phyloP scores from a whole-genome alignment of 2,329 filamentous ascomycete species.

The Neonectria magnoliae region DNA sequence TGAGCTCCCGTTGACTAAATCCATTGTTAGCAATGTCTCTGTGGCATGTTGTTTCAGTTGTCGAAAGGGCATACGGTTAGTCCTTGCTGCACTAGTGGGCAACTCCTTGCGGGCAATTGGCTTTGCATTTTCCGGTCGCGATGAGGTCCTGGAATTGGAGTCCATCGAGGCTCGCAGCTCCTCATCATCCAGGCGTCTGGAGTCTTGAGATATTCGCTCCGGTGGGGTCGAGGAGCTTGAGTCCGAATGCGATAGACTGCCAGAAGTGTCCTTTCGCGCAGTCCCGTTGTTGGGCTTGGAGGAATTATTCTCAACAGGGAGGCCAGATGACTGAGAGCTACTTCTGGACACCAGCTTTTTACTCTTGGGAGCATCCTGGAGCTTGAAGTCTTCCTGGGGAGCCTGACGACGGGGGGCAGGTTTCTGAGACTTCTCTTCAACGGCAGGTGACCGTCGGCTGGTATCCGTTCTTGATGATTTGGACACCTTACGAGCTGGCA shows the following conservation, averaged over 20 bases:
- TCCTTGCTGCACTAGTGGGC: conserved; percentile 52
- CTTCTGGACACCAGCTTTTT: conserved; percentile 58
- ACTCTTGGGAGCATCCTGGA: conserved; percentile 82
- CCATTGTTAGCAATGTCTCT: conserved; percentile 22
- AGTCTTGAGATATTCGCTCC: conserved; percentile 68
- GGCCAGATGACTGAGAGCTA: conserved; percentile 55
- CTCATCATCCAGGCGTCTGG: conserved; percentile 66
- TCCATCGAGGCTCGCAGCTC: conserved; percentile 56
- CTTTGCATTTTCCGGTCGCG: conserved; percentile 55
- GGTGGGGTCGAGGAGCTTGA: conserved; percentile 48
- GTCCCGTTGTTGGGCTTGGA: conserved; percentile 49
- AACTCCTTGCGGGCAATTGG: conserved; percentile 74
- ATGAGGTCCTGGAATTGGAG: conserved; percentile 52
- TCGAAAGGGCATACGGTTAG: conserved; percentile 50
- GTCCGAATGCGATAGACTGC: conserved; percentile 46
- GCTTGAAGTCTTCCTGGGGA: conserved; percentile 72
- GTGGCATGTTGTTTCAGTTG: neutral
- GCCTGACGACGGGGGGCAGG: conserved; percentile 46
- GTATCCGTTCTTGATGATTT: conserved; percentile 58
- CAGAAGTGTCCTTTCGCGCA: conserved; percentile 38
- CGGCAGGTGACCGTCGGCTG: conserved; percentile 41
- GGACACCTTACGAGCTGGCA: conserved; percentile 51
- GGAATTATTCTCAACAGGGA: conserved; percentile 47
- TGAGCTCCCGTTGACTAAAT: conserved; percentile 43
- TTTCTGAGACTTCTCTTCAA: conserved; percentile 54